A percentile compares a stretch with the other conserved stretches of the same genome.
Evolutionary conservation across 176 grass and related monocot genomes (phyloP).

Genomic region (Carex parvula): DNA sequence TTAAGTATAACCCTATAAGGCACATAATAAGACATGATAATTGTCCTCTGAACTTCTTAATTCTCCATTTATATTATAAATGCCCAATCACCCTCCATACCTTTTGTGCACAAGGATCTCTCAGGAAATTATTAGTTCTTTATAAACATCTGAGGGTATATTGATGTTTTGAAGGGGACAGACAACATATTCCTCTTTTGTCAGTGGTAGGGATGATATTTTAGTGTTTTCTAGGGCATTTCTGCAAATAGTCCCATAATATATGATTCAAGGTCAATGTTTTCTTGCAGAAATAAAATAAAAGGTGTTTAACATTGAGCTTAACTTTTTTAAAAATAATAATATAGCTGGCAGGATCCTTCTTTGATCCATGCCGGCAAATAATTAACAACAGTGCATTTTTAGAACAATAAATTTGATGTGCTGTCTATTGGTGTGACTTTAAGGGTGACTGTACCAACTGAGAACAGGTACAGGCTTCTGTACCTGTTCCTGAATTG

Average conservation of each 20-base stretch:
- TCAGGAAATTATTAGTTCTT: not conserved
- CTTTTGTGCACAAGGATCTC: not conserved
- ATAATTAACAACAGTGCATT: not conserved
- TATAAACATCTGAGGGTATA: not conserved
- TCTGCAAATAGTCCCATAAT: not conserved
- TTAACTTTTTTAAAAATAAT: not conserved
- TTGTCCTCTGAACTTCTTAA: not conserved
- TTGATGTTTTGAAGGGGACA: not conserved
- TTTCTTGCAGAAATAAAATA: slow-evolving; percentile 11
- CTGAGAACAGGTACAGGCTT: not conserved
- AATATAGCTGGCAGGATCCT: slow-evolving; percentile 14
- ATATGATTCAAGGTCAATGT: not conserved
- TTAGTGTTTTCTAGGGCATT: not conserved
- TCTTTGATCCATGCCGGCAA: not conserved
- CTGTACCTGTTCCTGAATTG: not conserved
- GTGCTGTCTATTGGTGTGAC: not conserved
- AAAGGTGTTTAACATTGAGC: not conserved
- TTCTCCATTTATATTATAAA: not conserved
- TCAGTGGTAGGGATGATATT: not conserved
- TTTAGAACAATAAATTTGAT: not conserved
- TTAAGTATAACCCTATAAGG: not conserved
- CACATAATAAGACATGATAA: not conserved
- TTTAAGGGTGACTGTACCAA: not conserved
- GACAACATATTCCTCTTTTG: not conserved
- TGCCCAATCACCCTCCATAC: not conserved